Base-by-base conservation (phyloP, 441 rosid genomes). In the Eruca vesicaria region DNA sequence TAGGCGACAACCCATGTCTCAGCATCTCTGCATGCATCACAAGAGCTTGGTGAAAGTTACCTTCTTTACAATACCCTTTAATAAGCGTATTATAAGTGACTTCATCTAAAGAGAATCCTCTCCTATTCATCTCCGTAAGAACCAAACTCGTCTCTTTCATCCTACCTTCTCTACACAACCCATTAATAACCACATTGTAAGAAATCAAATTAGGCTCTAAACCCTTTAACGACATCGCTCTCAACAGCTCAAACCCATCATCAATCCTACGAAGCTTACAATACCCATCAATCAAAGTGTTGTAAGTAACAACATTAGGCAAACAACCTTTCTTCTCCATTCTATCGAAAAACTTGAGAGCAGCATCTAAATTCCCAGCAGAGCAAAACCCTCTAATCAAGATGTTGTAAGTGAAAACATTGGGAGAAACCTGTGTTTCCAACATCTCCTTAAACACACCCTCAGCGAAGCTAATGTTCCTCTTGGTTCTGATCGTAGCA, bases 291-390 rank as follows among this genome's bases (percentile, higher is more conserved):
- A 94, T 89, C 76, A 91, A 63, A 0, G 95, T 94, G 74, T 92
- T 92, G 84, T 85, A 89, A 0, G 98, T 90, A 66, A 91, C 97
- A 80, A 90, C 96, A 82, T 94, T 90, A 3, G 95, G 91, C 73
- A 87, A 70, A 78, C 94, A 87, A 9, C 88, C 89, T 12, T 80
- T 81, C 71, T 55, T 80, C 84, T 89, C 93, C 98, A 94, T 94
- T 36, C 73, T 78, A 63, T 38, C 33, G 32, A 91, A 85, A 57
- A 92, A 73, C n/a, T 41, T 48, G 16, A 87, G 63, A 18, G 93
- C 96, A 89, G 79, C 87, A 23, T 86, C 86, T 68, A 94, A 45
- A 83, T 91, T 88, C 74, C 90, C 86, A 12, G 80, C 94, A 28
- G 61, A 63, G 62, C 89, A 89, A 71, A 94, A 89, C 5, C 96